These are phyloP conservation scores for Pythium aristosporum DNA, from an alignment of 352 stramenopile genomes.

Conservation along the genomic window DNA sequence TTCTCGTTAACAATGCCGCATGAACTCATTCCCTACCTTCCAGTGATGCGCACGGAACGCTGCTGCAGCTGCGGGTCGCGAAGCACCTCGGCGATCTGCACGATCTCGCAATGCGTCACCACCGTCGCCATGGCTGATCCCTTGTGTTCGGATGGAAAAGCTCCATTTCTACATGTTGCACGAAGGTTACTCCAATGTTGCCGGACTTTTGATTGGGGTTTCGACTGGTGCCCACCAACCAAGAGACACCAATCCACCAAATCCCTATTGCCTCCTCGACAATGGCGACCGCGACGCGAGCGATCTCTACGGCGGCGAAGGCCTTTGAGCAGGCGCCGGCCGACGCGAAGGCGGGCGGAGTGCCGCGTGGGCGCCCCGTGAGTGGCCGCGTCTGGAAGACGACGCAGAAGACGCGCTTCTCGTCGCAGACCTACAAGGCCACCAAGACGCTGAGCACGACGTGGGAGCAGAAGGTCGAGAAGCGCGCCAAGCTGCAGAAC, in stretches of 20 bases:
- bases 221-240: conserved; percentile 34
- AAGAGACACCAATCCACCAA: conserved; percentile 15
- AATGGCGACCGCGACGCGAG: conserved; percentile 25
- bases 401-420: conserved; percentile 79
- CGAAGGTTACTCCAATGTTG: conserved; percentile 27
- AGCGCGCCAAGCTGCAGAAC: conserved; percentile 75
- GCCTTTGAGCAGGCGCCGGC: conserved; percentile 21
- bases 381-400: conserved; percentile 86
- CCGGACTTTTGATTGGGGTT: conserved; percentile 6
- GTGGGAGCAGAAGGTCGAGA: conserved; percentile 86
- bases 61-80: conserved; percentile 59
- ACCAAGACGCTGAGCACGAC: conserved; percentile 83
- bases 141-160: neutral
- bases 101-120: conserved; percentile 59
- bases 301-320: conserved; percentile 16
- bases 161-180: conserved; percentile 19
- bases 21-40: conserved; percentile 28
- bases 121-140: conserved; percentile 21
- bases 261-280: neutral
- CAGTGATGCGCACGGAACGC: conserved; percentile 76
- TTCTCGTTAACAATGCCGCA: neutral
- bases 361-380: conserved; percentile 59
- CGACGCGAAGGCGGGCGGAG: conserved; percentile 18
- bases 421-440: conserved; percentile 65
- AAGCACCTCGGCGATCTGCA: conserved; percentile 80